Conservation (phyloP, 2,329 filamentous ascomycete genomes). For the Fusarium vanettenii region DNA sequence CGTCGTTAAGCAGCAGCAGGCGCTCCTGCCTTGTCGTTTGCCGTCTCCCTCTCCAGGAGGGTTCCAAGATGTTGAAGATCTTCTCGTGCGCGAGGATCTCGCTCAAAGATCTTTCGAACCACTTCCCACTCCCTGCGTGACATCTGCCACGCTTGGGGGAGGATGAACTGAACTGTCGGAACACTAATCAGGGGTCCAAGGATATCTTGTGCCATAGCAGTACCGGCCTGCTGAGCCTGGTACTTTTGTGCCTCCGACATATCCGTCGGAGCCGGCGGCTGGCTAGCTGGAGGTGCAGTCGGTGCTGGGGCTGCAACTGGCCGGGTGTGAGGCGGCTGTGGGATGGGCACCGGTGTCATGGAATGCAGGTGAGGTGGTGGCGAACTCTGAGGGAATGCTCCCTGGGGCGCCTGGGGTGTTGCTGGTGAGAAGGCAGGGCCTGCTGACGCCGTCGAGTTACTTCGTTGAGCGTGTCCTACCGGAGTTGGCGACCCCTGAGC, state of each 20-base stretch:
- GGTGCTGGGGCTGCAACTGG: constrained; percentile 18
- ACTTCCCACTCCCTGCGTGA: constrained; percentile 79
- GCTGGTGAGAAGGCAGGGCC: constrained; percentile 67
- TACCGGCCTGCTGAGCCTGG: constrained; percentile 62
- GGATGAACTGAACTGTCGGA: constrained; percentile 75
- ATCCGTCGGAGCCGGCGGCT: constrained; percentile 28
- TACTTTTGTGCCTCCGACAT: constrained; percentile 51
- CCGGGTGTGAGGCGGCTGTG: constrained; percentile 47
- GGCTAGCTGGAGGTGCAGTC: constrained; percentile 28
- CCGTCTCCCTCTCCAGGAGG: constrained; percentile 63
- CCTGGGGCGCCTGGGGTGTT: constrained; percentile 51
- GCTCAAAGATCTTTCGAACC: constrained; percentile 74
- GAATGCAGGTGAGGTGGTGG: constrained; percentile 49
- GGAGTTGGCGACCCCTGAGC: constrained; percentile 49
- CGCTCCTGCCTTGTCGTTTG: constrained; percentile 31
- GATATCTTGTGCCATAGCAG: constrained; percentile 70
- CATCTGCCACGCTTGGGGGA: constrained; percentile 76
- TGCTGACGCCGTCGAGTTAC: constrained; percentile 56
- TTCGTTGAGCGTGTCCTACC: constrained; percentile 52
- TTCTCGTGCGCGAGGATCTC: constrained; percentile 72
- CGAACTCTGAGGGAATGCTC: constrained; percentile 49
- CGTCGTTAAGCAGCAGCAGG: constrained; percentile 17
- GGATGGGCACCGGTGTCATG: constrained; percentile 51
- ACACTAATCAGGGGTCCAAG: constrained; percentile 71
- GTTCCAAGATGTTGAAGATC: constrained; percentile 69